Evolutionary conservation across 495 filamentous ascomycete species (phyloP), one percentile per base, ranked within the genome.

Genomic region (Pyrenopolyporus hunteri): DNA sequence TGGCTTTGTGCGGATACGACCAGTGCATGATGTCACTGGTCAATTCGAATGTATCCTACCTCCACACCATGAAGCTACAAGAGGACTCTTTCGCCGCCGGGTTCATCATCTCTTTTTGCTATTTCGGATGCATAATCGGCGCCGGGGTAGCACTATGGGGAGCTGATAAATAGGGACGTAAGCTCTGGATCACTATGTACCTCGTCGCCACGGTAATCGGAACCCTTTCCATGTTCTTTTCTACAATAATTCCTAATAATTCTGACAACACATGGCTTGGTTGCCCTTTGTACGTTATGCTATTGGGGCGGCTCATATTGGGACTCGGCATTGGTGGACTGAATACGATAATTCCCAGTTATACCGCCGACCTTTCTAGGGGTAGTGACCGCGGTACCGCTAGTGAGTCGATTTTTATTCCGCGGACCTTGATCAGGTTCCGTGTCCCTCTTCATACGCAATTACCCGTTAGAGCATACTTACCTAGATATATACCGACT

Each of bases 1-100:
- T 86, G 48, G 80, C 80, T 45, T 74, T 86, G 17, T 86, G 84
- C 73, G 83, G 83, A 6, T 83, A 83, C 46, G 79, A 82, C 42
- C 76, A 80, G 61, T 77, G 80, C 39, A 85, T 85, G 83, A 85
- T 85, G 83, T 80, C 74, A 43, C 60, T 85, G 25, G 80, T 86
- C 66, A 86, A 85, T 52, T 85, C 83, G 5, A 85, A 85, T 54
- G 52, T 69, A 20, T 68, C 78, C 47, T 85, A 86, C 46, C 80
- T 86, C 2, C 28, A 66, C 26, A 84, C 80, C 37, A 85, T 86
- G 82, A 76, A 74, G 52, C 81, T 85, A 36, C 19, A 54, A 2
- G 72, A 67, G 57, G 68, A 76, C 11, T 74, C 76, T 16, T 73
- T 78, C 20, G 50, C 82, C 7, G 81, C 85, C 20, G 83, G 83